Evolutionary conservation across 192 early-diverging fungal genomes (phyloP), one percentile per base, ranked within the genome.

Genomic region (Entophlyctis helioformis): DNA sequence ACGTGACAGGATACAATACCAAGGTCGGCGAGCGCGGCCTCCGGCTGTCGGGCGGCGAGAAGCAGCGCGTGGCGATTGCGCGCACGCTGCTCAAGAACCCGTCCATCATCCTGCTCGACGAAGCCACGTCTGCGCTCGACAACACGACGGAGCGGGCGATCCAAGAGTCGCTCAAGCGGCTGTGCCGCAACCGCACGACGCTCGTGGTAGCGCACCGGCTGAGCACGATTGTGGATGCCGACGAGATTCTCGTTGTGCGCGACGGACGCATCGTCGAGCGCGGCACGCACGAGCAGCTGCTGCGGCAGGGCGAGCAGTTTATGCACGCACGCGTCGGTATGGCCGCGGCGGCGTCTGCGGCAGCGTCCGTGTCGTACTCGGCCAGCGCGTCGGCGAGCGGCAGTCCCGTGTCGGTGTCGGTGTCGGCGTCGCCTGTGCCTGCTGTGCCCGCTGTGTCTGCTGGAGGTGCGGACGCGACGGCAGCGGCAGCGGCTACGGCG

Each of bases 21-120:
- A 52, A 56, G 21, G 69, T 72, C 20, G 69, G 69, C 11, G 69
- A 68, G 32, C 53, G 69, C 42, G 82, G 83, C 8, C 61, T 76
- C 18, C 69, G 90, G 39, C 66, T 98, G 16, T 82, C 78, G 38
- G 90, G 91, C 40, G 91, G 90, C 16, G 94, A 96, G 66, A 91
- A 93, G 65, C 87, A 90, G 59, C 64, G 87, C 27, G 76, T 90
- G 6, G 87, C 87, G 16, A 89, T 90, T 59, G 87, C 86, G 13
- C 54, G 87, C 16, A 90, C 87, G 0, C 60, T 90, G 28, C 43
- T 90, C 27, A 90, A 89, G 60, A 63, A 75, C 37, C 74, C 64
- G 6, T 39, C 64, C 20, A 89, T 90, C 28, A 69, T 92, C 41
- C 74, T 93, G 29, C 64, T 95, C 51, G 95, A 96, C 61, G 95